phyloP scores from a whole-genome alignment of 768 basidiomycete genomes.

The Rickenella mellea region DNA sequence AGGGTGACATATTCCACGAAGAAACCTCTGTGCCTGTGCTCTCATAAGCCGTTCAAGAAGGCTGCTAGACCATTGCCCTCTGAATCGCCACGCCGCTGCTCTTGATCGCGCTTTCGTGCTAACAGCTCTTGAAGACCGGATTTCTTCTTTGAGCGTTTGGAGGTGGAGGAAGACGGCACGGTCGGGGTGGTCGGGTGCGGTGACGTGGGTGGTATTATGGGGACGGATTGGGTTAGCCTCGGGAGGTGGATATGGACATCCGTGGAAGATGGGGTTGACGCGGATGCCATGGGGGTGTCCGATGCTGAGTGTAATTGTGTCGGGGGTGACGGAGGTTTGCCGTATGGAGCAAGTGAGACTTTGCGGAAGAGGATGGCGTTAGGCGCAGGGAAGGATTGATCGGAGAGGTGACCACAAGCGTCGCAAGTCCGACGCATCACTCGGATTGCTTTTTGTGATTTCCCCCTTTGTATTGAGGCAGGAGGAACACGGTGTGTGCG shows the following conservation, averaged over 20 bases:
- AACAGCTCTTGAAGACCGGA: slow-evolving; percentile 54
- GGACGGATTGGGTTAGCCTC: too few species aligned
- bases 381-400: slow-evolving; percentile 3
- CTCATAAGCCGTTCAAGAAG: slow-evolving; percentile 36
- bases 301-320: too few species aligned
- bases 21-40: too few species aligned
- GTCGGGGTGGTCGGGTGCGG: too few species aligned
- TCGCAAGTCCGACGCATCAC: slow-evolving; percentile 13
- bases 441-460: slow-evolving; percentile 11
- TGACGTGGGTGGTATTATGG: too few species aligned
- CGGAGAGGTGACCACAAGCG: slow-evolving; percentile 11
- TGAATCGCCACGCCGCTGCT: slow-evolving; percentile 22
- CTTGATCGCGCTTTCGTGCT: slow-evolving; percentile 43
- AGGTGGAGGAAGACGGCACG: neutral
- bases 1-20: too few species aligned
- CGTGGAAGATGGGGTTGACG: too few species aligned
- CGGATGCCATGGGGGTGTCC: too few species aligned
- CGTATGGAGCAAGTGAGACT: too few species aligned
- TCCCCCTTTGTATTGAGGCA: slow-evolving; percentile 18
- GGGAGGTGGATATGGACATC: too few species aligned
- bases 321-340: too few species aligned
- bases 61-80: slow-evolving; percentile 36
- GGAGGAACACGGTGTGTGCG: slow-evolving; percentile 26
- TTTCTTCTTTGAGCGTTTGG: slow-evolving; percentile 40
- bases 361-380: slow-evolving; percentile 12